Percentiles rank a stretch among this genome's conserved stretches.
These are phyloP conservation scores for Syzygium jambos DNA, from an alignment of 345 rosid species.

Conservation along the genomic window DNA sequence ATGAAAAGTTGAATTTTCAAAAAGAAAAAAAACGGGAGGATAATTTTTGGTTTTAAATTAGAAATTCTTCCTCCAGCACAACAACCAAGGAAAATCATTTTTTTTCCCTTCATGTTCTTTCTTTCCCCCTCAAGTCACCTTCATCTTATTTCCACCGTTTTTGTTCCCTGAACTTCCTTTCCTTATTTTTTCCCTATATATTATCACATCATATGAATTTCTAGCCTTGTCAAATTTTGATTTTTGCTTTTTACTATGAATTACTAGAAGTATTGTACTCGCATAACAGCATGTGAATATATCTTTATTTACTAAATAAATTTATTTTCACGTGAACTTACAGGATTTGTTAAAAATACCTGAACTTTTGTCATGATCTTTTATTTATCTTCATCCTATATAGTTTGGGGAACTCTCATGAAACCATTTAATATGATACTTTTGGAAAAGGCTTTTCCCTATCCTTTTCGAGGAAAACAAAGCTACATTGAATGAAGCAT, in stretches of 20 bases:
- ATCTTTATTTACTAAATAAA: not conserved
- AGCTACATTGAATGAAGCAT: not conserved
- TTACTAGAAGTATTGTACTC: not conserved
- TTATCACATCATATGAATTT: too few species aligned
- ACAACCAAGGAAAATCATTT: not conserved
- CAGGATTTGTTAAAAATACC: not conserved
- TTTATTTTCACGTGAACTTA: too few species aligned
- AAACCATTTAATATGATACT: too few species aligned
- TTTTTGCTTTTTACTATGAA: not conserved
- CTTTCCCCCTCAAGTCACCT: not conserved
- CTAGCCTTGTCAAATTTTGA: not conserved
- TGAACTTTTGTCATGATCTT: not conserved
- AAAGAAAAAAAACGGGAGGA: not conserved
- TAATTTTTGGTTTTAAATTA: not conserved
- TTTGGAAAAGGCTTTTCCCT: not conserved
- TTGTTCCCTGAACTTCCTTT: too few species aligned
- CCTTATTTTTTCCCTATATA: too few species aligned
- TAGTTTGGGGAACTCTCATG: too few species aligned
- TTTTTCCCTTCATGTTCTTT: not conserved
- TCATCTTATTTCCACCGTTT: not conserved
- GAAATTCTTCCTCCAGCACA: not conserved
- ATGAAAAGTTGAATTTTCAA: not conserved
- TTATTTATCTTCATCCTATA: not conserved
- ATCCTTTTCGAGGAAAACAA: not conserved
- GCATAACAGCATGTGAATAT: not conserved